A percentile compares a stretch with the other conserved stretches of the same genome.
phyloP scores from a whole-genome alignment of 352 stramenopile species.

The Phytophthora idaei region DNA sequence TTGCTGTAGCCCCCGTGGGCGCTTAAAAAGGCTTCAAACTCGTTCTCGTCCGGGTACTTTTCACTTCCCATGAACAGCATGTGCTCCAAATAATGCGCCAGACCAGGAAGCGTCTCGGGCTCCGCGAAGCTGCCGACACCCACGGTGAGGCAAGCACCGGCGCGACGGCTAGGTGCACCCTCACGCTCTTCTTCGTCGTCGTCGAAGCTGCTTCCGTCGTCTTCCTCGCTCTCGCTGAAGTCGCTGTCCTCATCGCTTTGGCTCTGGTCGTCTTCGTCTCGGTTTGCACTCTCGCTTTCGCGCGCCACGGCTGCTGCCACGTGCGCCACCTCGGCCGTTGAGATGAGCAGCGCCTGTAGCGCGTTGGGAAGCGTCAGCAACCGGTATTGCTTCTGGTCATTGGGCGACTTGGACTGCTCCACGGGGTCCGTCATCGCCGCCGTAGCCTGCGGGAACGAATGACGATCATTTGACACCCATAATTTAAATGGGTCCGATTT shows the following conservation, averaged over 20 bases:
- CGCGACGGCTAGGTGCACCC: constrained; percentile 37
- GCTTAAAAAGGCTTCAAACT: constrained; percentile 91
- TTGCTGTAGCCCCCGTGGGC: constrained; percentile 92
- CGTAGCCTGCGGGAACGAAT: neutral
- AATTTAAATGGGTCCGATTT: neutral
- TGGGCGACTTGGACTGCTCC: constrained; percentile 71
- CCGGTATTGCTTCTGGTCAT: constrained; percentile 88
- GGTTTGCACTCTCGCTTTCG: constrained; percentile 33
- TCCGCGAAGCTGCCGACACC: constrained; percentile 79
- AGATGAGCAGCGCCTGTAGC: constrained; percentile 81
- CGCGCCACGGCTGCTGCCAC: constrained; percentile 32
- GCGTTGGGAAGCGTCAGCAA: constrained; percentile 80
- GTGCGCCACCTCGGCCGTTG: constrained; percentile 50
- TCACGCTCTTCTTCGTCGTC: constrained; percentile 44
- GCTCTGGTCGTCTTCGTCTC: constrained; percentile 31
- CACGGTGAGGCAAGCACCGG: constrained; percentile 71
- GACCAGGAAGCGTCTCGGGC: constrained; percentile 66
- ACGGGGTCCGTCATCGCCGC: constrained; percentile 42
- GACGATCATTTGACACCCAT: constrained; percentile 1
- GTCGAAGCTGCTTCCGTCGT: constrained; percentile 42
- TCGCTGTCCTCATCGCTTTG: constrained; percentile 26
- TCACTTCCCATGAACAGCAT: constrained; percentile 96
- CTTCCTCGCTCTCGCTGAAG: constrained; percentile 35
- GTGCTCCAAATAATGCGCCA: constrained; percentile 95
- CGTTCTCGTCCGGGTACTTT: constrained; percentile 95